A percentile compares a stretch with the other conserved stretches of the same genome.
phyloP scores from a whole-genome alignment of 2,329 filamentous ascomycete genomes.

The Verticillium tricorpus region DNA sequence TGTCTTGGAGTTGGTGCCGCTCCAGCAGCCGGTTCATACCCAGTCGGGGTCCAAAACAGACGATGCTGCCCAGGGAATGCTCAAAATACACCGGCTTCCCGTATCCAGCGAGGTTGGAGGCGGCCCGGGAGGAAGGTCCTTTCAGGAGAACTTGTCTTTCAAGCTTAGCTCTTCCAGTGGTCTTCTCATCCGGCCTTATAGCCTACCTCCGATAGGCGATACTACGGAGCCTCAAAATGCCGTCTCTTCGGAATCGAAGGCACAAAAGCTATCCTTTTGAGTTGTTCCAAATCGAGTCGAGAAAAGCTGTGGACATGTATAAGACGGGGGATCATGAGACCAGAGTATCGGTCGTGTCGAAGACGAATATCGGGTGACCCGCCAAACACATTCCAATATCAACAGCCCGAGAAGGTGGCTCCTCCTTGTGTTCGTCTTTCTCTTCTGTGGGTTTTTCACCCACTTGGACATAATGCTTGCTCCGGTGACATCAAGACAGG shows the following conservation, averaged over 20 bases:
- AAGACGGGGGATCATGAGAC: no score
- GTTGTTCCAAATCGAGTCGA: no score
- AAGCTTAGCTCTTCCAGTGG: slow-evolving; percentile 75
- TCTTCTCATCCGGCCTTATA: slow-evolving; percentile 83
- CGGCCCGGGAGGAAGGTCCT: slow-evolving; percentile 61
- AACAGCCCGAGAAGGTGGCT: no score
- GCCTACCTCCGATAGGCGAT: slow-evolving; percentile 79
- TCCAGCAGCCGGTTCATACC: slow-evolving; percentile 51
- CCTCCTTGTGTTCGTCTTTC: no score
- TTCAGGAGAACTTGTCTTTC: slow-evolving; percentile 85
- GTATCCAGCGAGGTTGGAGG: slow-evolving; percentile 86
- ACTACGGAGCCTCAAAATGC: background rate
- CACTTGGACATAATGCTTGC: no score
- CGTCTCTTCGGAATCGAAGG: background rate
- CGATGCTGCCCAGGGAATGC: slow-evolving; percentile 79
- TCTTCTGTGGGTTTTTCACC: no score
- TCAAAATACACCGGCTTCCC: slow-evolving; percentile 78
- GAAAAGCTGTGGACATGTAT: no score
- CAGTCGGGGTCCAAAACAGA: slow-evolving; percentile 49
- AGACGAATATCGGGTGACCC: no score
- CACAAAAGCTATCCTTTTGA: background rate
- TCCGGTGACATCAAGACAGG: no score
- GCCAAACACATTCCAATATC: no score
- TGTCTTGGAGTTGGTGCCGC: slow-evolving; percentile 75
- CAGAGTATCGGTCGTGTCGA: no score